Evolutionary conservation across 176 grass and related monocot genomes (phyloP).

Genomic region (Tillandsia fasciculata): DNA sequence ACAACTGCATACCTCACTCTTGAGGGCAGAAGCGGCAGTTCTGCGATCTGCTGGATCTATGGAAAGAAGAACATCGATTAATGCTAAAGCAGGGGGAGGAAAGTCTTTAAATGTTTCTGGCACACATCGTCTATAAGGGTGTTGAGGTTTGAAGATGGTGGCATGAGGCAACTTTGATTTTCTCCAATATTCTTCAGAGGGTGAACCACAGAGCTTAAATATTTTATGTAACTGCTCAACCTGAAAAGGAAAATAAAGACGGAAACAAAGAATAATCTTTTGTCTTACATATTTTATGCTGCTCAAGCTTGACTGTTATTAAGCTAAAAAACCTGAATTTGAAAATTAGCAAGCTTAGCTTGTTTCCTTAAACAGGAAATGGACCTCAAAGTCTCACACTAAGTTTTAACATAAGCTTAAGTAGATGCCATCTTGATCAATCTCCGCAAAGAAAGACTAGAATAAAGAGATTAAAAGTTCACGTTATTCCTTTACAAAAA

Average conservation of each 20-base stretch:
- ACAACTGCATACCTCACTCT: slow-evolving; percentile 60
- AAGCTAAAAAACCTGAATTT: background rate
- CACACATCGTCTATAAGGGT: slow-evolving; percentile 75
- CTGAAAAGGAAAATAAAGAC: slow-evolving; percentile 35
- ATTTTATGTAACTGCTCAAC: slow-evolving; percentile 99
- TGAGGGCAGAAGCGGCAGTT: slow-evolving; percentile 57
- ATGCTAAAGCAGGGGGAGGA: slow-evolving; percentile 50
- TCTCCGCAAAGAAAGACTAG: no score
- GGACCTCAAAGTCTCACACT: no score
- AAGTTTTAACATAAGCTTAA: no score
- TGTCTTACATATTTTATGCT: background rate
- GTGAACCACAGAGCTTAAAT: slow-evolving; percentile 98
- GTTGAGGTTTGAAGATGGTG: slow-evolving; percentile 94
- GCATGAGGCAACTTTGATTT: slow-evolving; percentile 97
- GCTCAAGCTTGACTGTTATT: background rate
- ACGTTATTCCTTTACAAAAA: no score
- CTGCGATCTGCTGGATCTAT: slow-evolving; percentile 85
- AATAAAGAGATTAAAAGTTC: no score
- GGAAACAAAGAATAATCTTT: slow-evolving; percentile 1
- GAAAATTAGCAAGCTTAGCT: no score
- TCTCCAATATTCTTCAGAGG: slow-evolving; percentile 89
- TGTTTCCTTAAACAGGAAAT: no score
- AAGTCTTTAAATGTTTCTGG: slow-evolving; percentile 92
- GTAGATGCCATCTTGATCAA: no score
- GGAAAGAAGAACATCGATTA: slow-evolving; percentile 93